Percentiles rank a stretch among this genome's conserved stretches.
Conservation (phyloP, 306 rosid genomes). For the Cyclanthera cordifolia region DNA sequence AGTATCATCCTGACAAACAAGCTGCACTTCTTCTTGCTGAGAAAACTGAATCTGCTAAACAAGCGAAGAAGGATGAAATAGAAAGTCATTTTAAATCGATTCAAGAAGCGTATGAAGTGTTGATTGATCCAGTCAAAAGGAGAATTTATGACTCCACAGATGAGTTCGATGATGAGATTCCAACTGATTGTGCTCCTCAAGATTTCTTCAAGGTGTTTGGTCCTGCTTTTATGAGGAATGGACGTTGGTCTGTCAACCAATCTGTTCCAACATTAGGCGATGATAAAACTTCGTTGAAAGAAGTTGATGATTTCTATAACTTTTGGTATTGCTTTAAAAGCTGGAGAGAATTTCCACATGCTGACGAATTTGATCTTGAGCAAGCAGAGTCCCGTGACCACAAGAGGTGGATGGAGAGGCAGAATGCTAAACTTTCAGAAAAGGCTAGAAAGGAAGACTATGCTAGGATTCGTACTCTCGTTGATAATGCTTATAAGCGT, state of each 20-base stretch:
- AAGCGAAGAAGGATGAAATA: conserved; percentile 76
- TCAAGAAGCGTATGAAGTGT: conserved; percentile 82
- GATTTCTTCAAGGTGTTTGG: conserved; percentile 90
- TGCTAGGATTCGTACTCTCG: conserved; percentile 72
- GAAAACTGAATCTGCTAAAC: conserved; percentile 70
- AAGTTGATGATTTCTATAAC: conserved; percentile 70
- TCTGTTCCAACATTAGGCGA: conserved; percentile 80
- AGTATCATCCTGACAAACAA: conserved; percentile 91
- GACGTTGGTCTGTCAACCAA: conserved; percentile 81
- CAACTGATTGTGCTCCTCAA: conserved; percentile 83
- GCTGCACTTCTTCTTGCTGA: conserved; percentile 76
- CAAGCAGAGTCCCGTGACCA: conserved; percentile 97
- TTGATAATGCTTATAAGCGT: conserved; percentile 85
- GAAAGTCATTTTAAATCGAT: conserved; percentile 79
- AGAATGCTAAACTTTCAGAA: conserved; percentile 79
- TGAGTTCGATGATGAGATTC: conserved; percentile 93
- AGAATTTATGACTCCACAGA: conserved; percentile 95
- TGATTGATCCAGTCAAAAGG: conserved; percentile 71
- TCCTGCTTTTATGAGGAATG: conserved; percentile 90
- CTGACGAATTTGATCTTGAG: conserved; percentile 90
- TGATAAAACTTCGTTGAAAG: conserved; percentile 47
- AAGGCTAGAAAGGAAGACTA: conserved; percentile 92
- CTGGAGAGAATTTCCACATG: conserved; percentile 98
- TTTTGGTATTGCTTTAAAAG: conserved; percentile 91
- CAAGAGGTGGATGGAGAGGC: conserved; percentile 98